Base-by-base conservation (phyloP, 305 asterid species). In the Solanum hybrid region DNA sequence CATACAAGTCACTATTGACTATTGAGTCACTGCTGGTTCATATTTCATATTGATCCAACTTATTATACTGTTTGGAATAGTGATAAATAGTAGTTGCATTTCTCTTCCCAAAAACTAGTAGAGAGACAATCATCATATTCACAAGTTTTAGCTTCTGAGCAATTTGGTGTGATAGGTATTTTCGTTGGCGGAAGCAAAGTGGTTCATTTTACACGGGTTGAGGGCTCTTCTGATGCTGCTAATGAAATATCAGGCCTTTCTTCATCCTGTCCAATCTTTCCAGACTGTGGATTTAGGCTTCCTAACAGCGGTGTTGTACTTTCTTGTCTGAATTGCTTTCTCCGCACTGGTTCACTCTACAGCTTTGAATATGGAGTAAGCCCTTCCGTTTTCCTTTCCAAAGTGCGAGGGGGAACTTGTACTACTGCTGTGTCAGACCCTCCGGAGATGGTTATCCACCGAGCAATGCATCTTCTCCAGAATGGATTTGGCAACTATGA, bases 381-480 rank as follows among this genome's bases (percentile, higher is more conserved):
- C 38, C 96, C 98, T 10, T 92, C 99, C 3, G n/a, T 91, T 27
- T 97, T 97, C 93, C 91, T 97, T 2, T 96, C 99, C 29, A 95
- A 97, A 93, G 90, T 97, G n/a, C 96, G 98, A 51, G 99, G 99
- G 22, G 99, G 99, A 90, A 96, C 99, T 9, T 96, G 99, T 93
- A 97, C 98, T 11, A 97, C 95, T 26, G 99, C 99, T 22, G 34
- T 88, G 68, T 93, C 99, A 1, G 99, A 97, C 89, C 92, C 94
- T 5, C 82, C 95, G 1, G 93, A 91, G 61, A 29, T 92, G 6
- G 97, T 94, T 68, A 89, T 96, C 89, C 97, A 95, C 81, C 95
- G 99, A 17, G 98, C 99, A 70, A 97, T 97, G 99, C 85, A 94
- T 87, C 95, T 97, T 8, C 93, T 97, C 68, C 97, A 95, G 79